Evolutionary conservation across 2,329 filamentous ascomycete species (phyloP), one percentile per base, ranked within the genome.

Genomic region (Sporothrix variecibatus): DNA sequence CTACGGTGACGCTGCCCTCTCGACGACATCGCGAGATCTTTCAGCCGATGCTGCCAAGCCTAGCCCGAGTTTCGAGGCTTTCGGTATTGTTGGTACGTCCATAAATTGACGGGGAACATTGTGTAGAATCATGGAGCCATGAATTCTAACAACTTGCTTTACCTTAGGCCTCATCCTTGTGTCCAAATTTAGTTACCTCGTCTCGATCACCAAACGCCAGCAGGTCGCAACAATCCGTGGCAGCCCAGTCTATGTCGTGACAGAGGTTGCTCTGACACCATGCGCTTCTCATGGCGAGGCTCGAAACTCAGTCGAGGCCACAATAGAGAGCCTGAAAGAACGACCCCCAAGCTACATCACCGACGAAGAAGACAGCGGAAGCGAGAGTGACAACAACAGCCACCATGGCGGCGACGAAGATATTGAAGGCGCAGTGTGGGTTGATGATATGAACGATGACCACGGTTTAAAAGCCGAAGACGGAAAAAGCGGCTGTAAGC

Each of bases 261-360:
- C 93, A 60, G 94, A 97, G 78, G 93, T 98, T 43, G 92, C 94
- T 7, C 85, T 98, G n/a, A 97, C 97, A 6, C 96, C 96, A 0
- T 90, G 96, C 72, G 89, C 91, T 1, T 95, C 93, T 6, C 91
- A 92, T 78, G 81, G 83, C 56, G 94, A 97, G 60, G 95, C 95
- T 4, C 87, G 89, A 75, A 87, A 88, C 38, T 92, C 94, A 9
- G 92, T 98, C 74, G 82, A 84, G 2, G 87, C 88, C 73, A 93
- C 93, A 0, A 82, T 84, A 0, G 77, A 77, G 8, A 82, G 85
- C 26, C 78, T 89, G 23, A 81, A 82, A 51, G 80, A 81, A 17
- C 72, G 77, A 1, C 65, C 81, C 72, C 78, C 85, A 74, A 81
- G 80, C 71, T 75, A 79, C 77, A 72, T 83, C 23, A 80, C 73